Base-by-base conservation (phyloP, 2,329 filamentous ascomycete species). In the Neonectria coccinea region DNA sequence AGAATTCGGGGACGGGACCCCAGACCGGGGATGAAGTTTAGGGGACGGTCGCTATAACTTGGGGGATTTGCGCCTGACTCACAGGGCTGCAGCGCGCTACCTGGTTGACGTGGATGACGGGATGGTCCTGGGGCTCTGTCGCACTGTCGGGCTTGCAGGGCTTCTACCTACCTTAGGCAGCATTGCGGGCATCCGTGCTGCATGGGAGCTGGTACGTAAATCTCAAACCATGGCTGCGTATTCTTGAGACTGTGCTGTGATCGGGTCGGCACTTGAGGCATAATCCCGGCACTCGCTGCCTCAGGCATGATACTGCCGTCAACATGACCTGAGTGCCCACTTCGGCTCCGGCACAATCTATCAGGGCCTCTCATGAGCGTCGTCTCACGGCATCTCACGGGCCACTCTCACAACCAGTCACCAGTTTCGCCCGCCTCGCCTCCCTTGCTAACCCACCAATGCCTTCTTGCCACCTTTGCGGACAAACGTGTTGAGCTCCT, bases 241-340 rank as follows among this genome's bases (percentile, higher is more conserved):
- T 45, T 64, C 44, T 27, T 57, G 48, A 51, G 69, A 66, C 60
- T 50, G 59, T 18, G 29, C 44, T n/a, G 45, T 31, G n/a, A 44
- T 29, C 11, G 20, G 25, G 25, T 54, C 20, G 56, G 64, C 48
- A 60, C 68, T 68, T 72, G 67, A 72, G 70, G 70, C 68, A 73
- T 22, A 51, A 67, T 48, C 18, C 50, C 18, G 10, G 39, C 25
- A 51, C 29, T n/a, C 60, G 41, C 44, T 74, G 77, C 77, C 77
- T 79, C 56, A 78, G 77, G 77, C 77, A 74, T 2, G 27, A 22
- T 52, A 6, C 44, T 22, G 25, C 64, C 54, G 45, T 68, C 69
- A 68, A 67, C 61, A 51, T 71, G 67, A 67, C 33, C 61, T 63
- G 59, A 72, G 67, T 58, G 65, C 62, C 58, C 56, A 61, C 65